Evolutionary conservation across 169 alveolate genomes (phyloP).

Genomic region (Plasmodium fragile): DNA sequence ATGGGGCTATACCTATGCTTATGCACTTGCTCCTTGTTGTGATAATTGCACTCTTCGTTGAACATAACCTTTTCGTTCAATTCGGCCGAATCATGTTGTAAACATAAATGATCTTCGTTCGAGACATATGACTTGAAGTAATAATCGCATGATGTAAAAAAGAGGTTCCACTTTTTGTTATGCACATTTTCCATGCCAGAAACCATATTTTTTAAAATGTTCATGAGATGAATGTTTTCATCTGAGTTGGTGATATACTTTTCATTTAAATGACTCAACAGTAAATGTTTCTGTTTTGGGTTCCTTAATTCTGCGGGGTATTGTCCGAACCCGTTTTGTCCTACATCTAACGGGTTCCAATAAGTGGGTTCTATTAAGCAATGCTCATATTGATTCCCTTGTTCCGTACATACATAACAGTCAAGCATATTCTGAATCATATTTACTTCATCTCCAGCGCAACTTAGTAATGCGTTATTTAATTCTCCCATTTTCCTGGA

Average conservation of each 20-base stretch:
- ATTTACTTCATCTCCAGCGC: background rate
- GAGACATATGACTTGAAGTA: slow-evolving; percentile 18
- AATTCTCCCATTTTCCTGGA: background rate
- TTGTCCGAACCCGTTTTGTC: background rate
- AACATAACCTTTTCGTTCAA: slow-evolving; percentile 7
- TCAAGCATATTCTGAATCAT: background rate
- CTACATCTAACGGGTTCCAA: background rate
- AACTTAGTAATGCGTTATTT: background rate
- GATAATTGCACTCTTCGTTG: slow-evolving; percentile 3
- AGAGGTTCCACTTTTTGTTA: slow-evolving; percentile 49
- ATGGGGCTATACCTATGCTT: background rate
- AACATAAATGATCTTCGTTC: slow-evolving; percentile 12
- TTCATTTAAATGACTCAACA: slow-evolving; percentile 32
- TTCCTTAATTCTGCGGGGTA: slow-evolving; percentile 1
- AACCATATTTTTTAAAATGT: slow-evolving; percentile 18
- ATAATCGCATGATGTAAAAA: slow-evolving; percentile 19
- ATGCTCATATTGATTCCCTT: background rate
- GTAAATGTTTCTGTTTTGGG: background rate
- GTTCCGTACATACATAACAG: background rate
- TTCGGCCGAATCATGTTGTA: background rate
- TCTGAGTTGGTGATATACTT: slow-evolving; percentile 20
- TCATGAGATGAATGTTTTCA: background rate
- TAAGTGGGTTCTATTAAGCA: background rate
- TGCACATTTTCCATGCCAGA: slow-evolving; percentile 15
- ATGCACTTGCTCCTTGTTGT: background rate